Conservation (phyloP, 2,329 filamentous ascomycete species). For the Paraconiothyrium brasiliense region DNA sequence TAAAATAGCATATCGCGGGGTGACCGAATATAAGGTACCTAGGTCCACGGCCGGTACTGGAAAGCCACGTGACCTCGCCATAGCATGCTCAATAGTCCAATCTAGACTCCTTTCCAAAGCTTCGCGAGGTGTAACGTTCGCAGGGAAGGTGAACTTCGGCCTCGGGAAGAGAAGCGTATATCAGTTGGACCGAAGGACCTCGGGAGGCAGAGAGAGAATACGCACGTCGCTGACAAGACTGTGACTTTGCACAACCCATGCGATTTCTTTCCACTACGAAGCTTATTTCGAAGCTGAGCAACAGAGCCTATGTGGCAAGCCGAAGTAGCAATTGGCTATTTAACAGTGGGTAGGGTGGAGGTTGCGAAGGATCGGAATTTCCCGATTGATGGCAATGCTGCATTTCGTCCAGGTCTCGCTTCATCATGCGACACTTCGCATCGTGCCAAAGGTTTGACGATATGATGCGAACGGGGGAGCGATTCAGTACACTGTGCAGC, state of each 20-base stretch:
- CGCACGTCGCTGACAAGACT: background rate
- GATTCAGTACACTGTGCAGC: too few species aligned
- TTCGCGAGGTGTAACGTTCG: background rate
- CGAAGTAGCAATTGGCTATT: too few species aligned
- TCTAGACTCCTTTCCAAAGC: background rate
- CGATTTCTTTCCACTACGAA: background rate
- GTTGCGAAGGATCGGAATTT: background rate
- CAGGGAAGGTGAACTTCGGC: background rate
- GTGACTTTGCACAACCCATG: background rate
- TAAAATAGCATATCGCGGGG: too few species aligned
- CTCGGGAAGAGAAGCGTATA: background rate
- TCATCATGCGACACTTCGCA: too few species aligned
- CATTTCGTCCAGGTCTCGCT: too few species aligned
- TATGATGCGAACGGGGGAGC: background rate
- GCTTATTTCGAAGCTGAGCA: background rate
- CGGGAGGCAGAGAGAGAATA: background rate
- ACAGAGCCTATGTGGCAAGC: background rate
- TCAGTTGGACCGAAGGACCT: background rate
- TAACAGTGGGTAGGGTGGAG: background rate
- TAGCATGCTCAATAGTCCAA: background rate
- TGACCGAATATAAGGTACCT: too few species aligned
- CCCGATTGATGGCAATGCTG: too few species aligned
- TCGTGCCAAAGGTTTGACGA: too few species aligned
- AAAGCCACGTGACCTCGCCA: too few species aligned
- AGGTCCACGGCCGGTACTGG: too few species aligned